Evolutionary conservation across 163 green algal genomes (phyloP), one percentile per base, ranked within the genome.

Genomic region (Prototheca wickerhamii): DNA sequence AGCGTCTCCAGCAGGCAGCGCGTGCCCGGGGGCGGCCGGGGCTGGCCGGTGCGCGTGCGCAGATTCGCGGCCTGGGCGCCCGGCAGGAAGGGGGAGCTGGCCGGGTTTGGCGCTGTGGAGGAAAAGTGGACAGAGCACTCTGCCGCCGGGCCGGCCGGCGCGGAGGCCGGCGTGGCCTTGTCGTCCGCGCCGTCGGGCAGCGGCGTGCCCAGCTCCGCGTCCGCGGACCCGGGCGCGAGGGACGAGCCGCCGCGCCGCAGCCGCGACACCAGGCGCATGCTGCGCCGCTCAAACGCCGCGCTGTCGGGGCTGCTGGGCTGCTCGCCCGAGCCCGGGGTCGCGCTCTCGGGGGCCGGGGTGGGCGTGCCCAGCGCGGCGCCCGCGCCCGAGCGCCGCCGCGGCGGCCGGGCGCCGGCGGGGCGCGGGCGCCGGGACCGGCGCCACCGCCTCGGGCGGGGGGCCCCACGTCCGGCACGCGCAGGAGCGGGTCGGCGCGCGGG

Each of bases 401-500:
- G 7, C 35, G 30, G 10, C n/a, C 21, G 33, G 63, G 28, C 3
- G 31, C 29, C 7, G 50, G 26, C 4, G 37, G 31, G 10, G 50
- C 35, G 26, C 32, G 33, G 28, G 49, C 37, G 53, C 53, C 60
- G 30, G n/a, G 32, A 33, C 55, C 42, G 3, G n/a, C 12, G 59
- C 61, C 33, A 42, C 50, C 30, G 53, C 42, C 61, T 26, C 25
- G 23, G 51, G 61, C 44, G 25, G 28, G 17, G 52, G 40, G 50
- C 60, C 58, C 60, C 42, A 54, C 51, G 33, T 64, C 59, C 50
- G 50, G 35, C 12, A 80, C 75, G 3, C 66, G 65, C 23, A 87
- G 62, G 1, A 67, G 70, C 8, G 85, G 77, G 58, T 90, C 84
- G 2, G 79, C 58, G 20, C 71, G 40, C 1, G 75, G 76, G 61